phyloP scores from a whole-genome alignment of 2,329 filamentous ascomycete species.

The Hypoxylon sp. region DNA sequence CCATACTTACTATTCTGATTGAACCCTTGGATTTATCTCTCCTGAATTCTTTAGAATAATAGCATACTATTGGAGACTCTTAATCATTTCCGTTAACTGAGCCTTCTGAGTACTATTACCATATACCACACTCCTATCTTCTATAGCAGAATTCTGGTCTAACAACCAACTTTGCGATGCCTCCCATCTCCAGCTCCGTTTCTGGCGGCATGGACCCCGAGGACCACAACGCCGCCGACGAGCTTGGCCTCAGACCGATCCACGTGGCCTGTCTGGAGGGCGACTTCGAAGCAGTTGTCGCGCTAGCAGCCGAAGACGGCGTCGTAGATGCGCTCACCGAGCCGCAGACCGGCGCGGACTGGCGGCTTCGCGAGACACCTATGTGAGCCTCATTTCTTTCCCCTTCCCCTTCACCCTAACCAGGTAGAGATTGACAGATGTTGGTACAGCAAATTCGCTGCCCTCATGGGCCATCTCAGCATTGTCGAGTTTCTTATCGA shows the following conservation, averaged over 20 bases:
- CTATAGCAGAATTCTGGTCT: neutral
- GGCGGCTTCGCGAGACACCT: constrained; percentile 29
- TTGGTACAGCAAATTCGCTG: constrained; percentile 35
- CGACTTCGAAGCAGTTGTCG: constrained; percentile 29
- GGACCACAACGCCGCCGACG: constrained; percentile 9
- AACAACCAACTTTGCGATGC: neutral
- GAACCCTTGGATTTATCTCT: neutral
- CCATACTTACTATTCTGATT: neutral
- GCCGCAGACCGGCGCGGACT: constrained; percentile 15
- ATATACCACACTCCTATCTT: neutral
- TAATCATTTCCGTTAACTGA: neutral
- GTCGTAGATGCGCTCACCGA: constrained; percentile 21
- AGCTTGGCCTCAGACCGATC: constrained; percentile 34
- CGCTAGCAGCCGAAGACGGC: constrained; percentile 8
- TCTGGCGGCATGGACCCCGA: constrained; percentile 11
- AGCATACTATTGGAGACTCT: neutral
- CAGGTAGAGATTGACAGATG: neutral
- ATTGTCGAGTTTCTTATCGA: constrained; percentile 37
- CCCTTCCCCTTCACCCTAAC: neutral
- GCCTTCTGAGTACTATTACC: neutral
- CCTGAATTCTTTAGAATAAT: neutral
- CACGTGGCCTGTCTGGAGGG: constrained; percentile 36
- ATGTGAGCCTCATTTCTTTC: constrained; percentile 20
- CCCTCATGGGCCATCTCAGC: constrained; percentile 40
- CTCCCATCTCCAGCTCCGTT: neutral